These are phyloP conservation scores for Candida chauliodis DNA, from an alignment of 805 yeast species.

Conservation along the genomic window DNA sequence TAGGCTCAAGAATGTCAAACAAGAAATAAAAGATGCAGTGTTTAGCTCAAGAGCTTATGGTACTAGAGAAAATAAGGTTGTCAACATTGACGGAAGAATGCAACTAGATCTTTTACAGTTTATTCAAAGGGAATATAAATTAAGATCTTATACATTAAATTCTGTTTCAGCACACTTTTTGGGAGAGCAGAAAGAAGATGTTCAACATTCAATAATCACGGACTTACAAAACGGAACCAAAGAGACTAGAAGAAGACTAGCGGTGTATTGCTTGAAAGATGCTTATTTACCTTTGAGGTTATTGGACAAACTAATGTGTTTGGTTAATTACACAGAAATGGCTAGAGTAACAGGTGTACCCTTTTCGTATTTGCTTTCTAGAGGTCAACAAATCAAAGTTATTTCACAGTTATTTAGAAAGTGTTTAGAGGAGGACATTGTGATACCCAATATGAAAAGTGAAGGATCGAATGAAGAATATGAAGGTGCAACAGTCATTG, in stretches of 20 bases:
- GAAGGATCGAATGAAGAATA: constrained; percentile 87
- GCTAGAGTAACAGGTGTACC: constrained; percentile 99
- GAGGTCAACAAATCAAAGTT: constrained; percentile 98
- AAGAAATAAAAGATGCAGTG: constrained; percentile 74
- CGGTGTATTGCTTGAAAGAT: constrained; percentile 95
- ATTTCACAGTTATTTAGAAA: constrained; percentile 92
- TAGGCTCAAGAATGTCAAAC: constrained; percentile 61
- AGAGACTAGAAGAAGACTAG: constrained; percentile 91
- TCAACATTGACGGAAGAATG: constrained; percentile 93
- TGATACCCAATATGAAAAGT: constrained; percentile 83
- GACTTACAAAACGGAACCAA: constrained; percentile 88
- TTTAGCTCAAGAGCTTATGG: constrained; percentile 97
- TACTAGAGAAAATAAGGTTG: constrained; percentile 85
- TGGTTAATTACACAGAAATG: constrained; percentile 97
- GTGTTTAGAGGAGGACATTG: constrained; percentile 80
- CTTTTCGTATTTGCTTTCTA: constrained; percentile 75
- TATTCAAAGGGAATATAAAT: constrained; percentile 89
- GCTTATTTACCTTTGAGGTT: constrained; percentile 88
- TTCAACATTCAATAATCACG: constrained; percentile 93
- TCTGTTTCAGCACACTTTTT: constrained; percentile 92
- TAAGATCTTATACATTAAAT: constrained; percentile 90
- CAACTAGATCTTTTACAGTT: constrained; percentile 92
- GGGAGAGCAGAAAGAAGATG: constrained; percentile 97
- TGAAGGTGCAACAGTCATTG: constrained; percentile 99
- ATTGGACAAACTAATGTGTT: constrained; percentile 89